Evolutionary conservation across 176 grass and related monocot species (phyloP).

Genomic region (Eremochloa ophiuroides): DNA sequence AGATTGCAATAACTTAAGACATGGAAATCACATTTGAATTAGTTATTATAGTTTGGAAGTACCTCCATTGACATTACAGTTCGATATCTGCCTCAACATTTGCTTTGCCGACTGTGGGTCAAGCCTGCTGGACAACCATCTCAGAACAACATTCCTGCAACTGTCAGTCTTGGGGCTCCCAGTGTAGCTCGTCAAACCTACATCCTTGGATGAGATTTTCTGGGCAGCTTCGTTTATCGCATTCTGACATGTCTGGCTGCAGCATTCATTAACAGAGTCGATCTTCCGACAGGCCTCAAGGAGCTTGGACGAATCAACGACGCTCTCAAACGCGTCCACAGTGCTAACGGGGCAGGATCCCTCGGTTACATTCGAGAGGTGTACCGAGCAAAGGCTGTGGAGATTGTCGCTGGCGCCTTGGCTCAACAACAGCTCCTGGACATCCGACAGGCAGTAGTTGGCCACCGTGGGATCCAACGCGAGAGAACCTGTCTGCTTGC

Average conservation of each 20-base stretch:
- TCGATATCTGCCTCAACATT: conserved; percentile 86
- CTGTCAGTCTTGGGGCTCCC: conserved; percentile 45
- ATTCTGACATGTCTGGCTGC: conserved; percentile 77
- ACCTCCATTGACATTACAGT: conserved; percentile 97
- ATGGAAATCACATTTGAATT: conserved; percentile 8
- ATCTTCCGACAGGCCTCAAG: conserved; percentile 77
- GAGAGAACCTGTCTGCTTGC: conserved; percentile 73
- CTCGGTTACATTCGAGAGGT: conserved; percentile 68
- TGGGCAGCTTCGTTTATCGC: conserved; percentile 73
- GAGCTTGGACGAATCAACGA: conserved; percentile 72
- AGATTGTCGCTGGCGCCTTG: conserved; percentile 63
- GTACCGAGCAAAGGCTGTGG: conserved; percentile 69
- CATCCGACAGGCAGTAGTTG: conserved; percentile 82
- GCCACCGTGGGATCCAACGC: conserved; percentile 69
- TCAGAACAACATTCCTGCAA: conserved; percentile 85
- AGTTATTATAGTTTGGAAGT: background rate
- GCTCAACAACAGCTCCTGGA: conserved; percentile 81
- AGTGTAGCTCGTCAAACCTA: conserved; percentile 29
- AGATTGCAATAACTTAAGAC: background rate
- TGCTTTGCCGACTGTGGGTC: conserved; percentile 55
- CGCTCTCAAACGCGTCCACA: conserved; percentile 55
- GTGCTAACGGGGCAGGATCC: conserved; percentile 71
- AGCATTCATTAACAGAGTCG: conserved; percentile 92
- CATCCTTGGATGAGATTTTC: conserved; percentile 58
- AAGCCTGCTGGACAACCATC: conserved; percentile 90